phyloP scores from a whole-genome alignment of 345 rosid genomes.

The Acer yangbiense region DNA sequence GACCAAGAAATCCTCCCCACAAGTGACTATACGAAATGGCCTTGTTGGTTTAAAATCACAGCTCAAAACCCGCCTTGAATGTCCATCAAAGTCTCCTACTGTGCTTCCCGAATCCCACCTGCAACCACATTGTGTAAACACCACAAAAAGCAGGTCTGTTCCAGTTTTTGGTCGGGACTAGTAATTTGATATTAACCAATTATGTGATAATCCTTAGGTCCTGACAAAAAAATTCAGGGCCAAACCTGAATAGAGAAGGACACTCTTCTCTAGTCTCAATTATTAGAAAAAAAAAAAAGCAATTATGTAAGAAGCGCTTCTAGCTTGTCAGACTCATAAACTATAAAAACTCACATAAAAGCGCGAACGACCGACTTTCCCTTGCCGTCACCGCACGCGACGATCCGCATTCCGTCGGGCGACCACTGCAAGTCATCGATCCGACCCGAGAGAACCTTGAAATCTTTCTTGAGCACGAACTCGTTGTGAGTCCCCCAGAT shows the following conservation, averaged over 20 bases:
- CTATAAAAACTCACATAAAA: slow-evolving; percentile 64
- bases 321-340: too few species aligned
- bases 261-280: too few species aligned
- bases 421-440: slow-evolving; percentile 99
- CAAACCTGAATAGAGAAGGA: too few species aligned
- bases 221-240: too few species aligned
- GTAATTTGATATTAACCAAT: too few species aligned
- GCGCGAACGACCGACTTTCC: slow-evolving; percentile 96
- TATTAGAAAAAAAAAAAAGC: too few species aligned
- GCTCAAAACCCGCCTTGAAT: slow-evolving; percentile 85
- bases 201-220: too few species aligned
- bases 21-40: slow-evolving; percentile 88
- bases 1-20: slow-evolving; percentile 93
- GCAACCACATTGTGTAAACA: neutral
- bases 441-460: slow-evolving; percentile 85
- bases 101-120: slow-evolving; percentile 99
- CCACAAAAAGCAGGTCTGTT: too few species aligned
- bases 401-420: slow-evolving; percentile 88
- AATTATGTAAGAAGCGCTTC: too few species aligned
- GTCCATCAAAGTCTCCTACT: slow-evolving; percentile 97
- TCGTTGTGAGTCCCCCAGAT: slow-evolving; percentile 90
- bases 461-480: slow-evolving; percentile 86
- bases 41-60: slow-evolving; percentile 94
- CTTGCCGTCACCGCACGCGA: slow-evolving; percentile 95
- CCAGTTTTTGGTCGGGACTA: too few species aligned